phyloP scores from a whole-genome alignment of 208 protist genomes.

The Acanthamoeba divionensis region DNA sequence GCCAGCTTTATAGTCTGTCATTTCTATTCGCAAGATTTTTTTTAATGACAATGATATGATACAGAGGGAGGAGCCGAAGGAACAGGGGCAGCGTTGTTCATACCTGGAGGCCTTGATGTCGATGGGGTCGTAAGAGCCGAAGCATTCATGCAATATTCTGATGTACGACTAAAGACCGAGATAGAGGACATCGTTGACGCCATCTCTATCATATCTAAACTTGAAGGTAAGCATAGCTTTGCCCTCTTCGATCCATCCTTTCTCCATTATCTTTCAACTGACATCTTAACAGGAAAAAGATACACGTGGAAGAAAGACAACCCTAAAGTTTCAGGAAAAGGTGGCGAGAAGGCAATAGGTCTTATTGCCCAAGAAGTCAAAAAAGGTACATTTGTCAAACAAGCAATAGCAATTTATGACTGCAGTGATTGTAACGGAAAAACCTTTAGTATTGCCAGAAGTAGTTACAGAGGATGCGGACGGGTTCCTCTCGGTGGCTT shows the following conservation, averaged over 20 bases:
- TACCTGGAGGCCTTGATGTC: constrained; percentile 24
- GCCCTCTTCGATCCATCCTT: neutral
- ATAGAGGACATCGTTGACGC: constrained; percentile 53
- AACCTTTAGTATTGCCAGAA: too few species aligned
- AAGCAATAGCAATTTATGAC: too few species aligned
- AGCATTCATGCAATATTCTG: constrained; percentile 48
- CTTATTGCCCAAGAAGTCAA: constrained; percentile 51
- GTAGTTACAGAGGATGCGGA: constrained; percentile 13
- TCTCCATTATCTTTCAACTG: neutral
- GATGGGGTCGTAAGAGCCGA: constrained; percentile 40
- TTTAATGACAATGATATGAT: too few species aligned
- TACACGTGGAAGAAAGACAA: constrained; percentile 21
- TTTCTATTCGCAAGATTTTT: too few species aligned
- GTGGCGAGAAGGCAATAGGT: constrained; percentile 13
- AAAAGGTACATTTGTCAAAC: neutral
- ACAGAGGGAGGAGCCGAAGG: too few species aligned
- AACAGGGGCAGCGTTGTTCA: too few species aligned
- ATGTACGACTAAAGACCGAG: constrained; percentile 50
- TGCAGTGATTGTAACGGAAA: too few species aligned
- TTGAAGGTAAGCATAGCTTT: constrained; percentile 35
- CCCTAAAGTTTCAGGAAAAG: too few species aligned
- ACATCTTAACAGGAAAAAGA: neutral
- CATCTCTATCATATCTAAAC: constrained; percentile 6
- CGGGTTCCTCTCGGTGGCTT: neutral
- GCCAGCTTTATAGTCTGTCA: too few species aligned